Conservation (phyloP, 768 basidiomycete species). For the Amanita brunnescens region DNA sequence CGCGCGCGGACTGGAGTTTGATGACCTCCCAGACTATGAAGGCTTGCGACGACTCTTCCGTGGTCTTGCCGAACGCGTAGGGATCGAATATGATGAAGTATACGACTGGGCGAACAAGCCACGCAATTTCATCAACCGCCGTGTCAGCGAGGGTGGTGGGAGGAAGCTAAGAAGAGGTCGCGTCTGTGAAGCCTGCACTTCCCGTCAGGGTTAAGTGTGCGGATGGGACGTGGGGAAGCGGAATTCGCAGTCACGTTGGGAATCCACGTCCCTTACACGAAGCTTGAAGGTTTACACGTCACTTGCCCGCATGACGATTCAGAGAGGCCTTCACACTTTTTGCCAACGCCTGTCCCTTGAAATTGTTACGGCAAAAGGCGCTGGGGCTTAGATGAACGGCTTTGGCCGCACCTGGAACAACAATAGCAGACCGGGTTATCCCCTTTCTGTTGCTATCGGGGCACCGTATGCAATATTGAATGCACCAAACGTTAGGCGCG, state of each 20-base stretch:
- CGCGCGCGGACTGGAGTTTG: conserved; percentile 75
- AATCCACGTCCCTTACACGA: neutral
- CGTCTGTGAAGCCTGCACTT: conserved; percentile 34
- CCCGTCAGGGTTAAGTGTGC: conserved; percentile 16
- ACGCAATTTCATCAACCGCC: conserved; percentile 11
- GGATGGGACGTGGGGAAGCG: conserved; percentile 1
- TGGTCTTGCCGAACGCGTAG: conserved; percentile 44
- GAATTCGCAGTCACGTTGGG: neutral
- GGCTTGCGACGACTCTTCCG: conserved; percentile 70
- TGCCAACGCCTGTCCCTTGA: neutral
- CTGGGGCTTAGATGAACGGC: neutral
- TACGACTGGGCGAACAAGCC: conserved; percentile 31
- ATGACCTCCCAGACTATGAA: conserved; percentile 84
- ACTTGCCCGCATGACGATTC: neutral
- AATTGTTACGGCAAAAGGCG: neutral
- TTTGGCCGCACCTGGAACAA: neutral
- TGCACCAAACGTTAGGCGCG: neutral
- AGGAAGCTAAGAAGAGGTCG: conserved; percentile 12
- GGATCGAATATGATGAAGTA: conserved; percentile 44
- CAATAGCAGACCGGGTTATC: neutral
- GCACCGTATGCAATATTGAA: neutral
- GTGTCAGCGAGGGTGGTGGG: conserved; percentile 19
- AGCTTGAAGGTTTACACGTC: neutral
- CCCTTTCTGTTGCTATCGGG: neutral
- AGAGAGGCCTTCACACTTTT: neutral